phyloP scores from a whole-genome alignment of 2,329 filamentous ascomycete species.

The Pseudogymnoascus sp. region DNA sequence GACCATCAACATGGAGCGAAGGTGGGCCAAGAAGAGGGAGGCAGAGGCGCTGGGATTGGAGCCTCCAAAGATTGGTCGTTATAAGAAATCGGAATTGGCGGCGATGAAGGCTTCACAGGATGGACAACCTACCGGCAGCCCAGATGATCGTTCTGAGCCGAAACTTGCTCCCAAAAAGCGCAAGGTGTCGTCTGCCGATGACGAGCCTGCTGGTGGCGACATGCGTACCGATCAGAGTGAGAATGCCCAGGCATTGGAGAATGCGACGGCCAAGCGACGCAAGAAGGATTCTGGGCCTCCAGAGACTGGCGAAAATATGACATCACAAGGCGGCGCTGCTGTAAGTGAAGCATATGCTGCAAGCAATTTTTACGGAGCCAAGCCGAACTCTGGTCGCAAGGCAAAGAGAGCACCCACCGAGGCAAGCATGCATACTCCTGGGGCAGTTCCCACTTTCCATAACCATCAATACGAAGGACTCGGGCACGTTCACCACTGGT shows the following conservation, averaged over 20 bases:
- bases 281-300: neutral
- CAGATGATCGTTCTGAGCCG: neutral
- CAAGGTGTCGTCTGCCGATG: neutral
- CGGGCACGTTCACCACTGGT: neutral
- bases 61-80: constrained; percentile 13
- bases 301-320: neutral
- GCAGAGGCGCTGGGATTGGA: constrained; percentile 11
- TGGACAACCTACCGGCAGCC: neutral
- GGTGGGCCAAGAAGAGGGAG: constrained; percentile 13
- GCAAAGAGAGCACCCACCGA: neutral
- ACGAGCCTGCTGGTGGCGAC: neutral
- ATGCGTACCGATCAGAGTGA: neutral
- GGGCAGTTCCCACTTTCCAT: neutral
- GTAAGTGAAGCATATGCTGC: neutral
- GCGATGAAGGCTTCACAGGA: constrained; percentile 4
- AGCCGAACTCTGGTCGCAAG: neutral
- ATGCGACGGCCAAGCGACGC: neutral
- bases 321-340: neutral
- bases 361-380: neutral
- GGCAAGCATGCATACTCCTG: neutral
- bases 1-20: constrained; percentile 10
- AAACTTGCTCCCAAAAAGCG: constrained; percentile 3
- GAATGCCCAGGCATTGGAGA: neutral
- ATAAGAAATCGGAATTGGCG: constrained; percentile 10
- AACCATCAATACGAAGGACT: neutral